Evolutionary conservation across 1,284 basidiomycete species (phyloP).

Genomic region (Cystobasidiaceae sp.): DNA sequence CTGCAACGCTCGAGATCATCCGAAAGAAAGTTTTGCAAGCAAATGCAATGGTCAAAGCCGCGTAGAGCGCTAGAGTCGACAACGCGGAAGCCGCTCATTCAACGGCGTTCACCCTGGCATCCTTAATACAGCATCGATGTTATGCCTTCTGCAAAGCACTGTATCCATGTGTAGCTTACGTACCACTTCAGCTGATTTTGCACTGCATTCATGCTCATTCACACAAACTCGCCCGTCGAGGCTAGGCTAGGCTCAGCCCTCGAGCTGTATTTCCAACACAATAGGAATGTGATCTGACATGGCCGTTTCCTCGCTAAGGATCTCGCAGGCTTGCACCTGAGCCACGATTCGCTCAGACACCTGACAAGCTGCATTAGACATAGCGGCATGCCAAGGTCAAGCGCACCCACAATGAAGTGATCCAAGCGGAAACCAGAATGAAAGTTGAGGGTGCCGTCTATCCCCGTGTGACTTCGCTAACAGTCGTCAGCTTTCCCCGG

Average conservation of each 20-base stretch:
- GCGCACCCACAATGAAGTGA: slow-evolving; percentile 15
- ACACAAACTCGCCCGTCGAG: no score
- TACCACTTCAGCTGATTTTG: no score
- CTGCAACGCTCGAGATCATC: not conserved
- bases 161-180: no score
- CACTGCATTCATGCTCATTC: no score
- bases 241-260: not conserved
- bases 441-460: slow-evolving; percentile 16
- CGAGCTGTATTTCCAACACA: not conserved
- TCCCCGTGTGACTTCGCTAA: slow-evolving; percentile 4
- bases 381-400: not conserved
- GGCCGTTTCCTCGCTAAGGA: slow-evolving; percentile 1
- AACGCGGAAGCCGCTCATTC: no score
- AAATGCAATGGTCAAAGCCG: not conserved
- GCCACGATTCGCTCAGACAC: not conserved
- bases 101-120: no score
- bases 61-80: no score
- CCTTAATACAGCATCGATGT: no score
- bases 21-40: slow-evolving; percentile 6
- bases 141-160: no score
- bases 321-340: slow-evolving; percentile 5
- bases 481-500: not conserved
- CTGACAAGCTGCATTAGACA: not conserved
- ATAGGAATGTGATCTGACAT: slow-evolving; percentile 28
- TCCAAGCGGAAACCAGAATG: slow-evolving; percentile 21